phyloP scores from a whole-genome alignment of 1,284 basidiomycete genomes.

The Malassezia brasiliensis region DNA sequence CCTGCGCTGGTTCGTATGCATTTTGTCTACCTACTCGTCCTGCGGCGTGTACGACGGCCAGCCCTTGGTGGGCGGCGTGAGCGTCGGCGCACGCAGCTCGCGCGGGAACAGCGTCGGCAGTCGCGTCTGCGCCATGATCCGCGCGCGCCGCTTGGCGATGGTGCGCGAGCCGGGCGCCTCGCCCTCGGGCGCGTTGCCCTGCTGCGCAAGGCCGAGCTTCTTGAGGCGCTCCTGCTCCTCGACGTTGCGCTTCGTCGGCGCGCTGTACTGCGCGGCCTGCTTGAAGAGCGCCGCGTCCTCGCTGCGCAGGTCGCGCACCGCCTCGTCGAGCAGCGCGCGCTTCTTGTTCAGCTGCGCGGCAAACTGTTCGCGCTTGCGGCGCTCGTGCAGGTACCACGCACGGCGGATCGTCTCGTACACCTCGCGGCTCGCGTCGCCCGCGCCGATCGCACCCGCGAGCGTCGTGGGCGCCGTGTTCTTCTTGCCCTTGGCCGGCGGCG shows the following conservation, averaged over 20 bases:
- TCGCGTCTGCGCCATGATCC: constrained; percentile 26
- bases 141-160: constrained; percentile 26
- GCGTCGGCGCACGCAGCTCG: constrained; percentile 40
- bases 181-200: constrained; percentile 9
- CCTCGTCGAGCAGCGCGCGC: constrained; percentile 31
- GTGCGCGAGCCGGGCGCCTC: constrained; percentile 26
- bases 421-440: constrained; percentile 51
- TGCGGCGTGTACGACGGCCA: constrained; percentile 23
- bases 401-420: constrained; percentile 88
- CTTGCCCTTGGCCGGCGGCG: constrained; percentile 20
- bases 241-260: constrained; percentile 33
- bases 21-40: constrained; percentile 9
- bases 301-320: constrained; percentile 23
- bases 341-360: constrained; percentile 25
- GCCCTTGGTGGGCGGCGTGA: constrained; percentile 29
- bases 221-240: constrained; percentile 33
- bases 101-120: constrained; percentile 42
- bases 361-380: constrained; percentile 58
- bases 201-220: constrained; percentile 27
- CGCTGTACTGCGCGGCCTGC: constrained; percentile 32
- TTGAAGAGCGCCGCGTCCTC: constrained; percentile 25
- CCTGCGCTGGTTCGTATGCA: too few relatives aligned
- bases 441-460: constrained; percentile 22
- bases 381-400: constrained; percentile 73
- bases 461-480: constrained; percentile 17